These are phyloP conservation scores for Botrytis elliptica DNA, from an alignment of 2,329 filamentous ascomycete species.

Conservation along the genomic window DNA sequence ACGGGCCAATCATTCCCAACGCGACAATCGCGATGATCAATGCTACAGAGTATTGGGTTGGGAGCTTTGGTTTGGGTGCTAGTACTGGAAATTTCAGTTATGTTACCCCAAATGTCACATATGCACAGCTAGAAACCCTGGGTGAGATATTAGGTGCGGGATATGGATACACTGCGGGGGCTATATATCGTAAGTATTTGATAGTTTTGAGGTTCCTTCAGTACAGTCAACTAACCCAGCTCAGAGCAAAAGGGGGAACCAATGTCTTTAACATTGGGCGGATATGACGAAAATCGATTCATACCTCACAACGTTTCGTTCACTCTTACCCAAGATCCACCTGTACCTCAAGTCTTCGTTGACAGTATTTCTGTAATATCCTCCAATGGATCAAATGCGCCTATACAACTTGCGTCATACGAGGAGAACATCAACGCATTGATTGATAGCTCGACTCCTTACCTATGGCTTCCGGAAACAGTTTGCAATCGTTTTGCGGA, in stretches of 20 bases:
- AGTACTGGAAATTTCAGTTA: slow-evolving; percentile 52
- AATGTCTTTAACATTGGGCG: slow-evolving; percentile 65
- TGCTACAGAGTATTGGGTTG: slow-evolving; percentile 54
- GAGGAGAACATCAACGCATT: slow-evolving; percentile 33
- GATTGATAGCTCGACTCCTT: slow-evolving; percentile 64
- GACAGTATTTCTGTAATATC: slow-evolving; percentile 33
- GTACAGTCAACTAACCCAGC: slow-evolving; percentile 34
- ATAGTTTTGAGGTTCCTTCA: not conserved
- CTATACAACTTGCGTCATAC: slow-evolving; percentile 28
- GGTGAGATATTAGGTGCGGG: slow-evolving; percentile 59
- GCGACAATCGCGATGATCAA: slow-evolving; percentile 48
- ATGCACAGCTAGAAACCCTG: slow-evolving; percentile 37
- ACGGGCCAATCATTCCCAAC: slow-evolving; percentile 42
- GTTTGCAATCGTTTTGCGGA: slow-evolving; percentile 65
- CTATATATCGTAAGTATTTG: slow-evolving; percentile 60
- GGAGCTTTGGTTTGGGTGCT: slow-evolving; percentile 57
- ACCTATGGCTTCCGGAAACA: slow-evolving; percentile 59
- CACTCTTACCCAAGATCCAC: slow-evolving; percentile 50
- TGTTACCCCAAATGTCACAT: slow-evolving; percentile 37
- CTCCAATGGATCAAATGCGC: slow-evolving; percentile 45
- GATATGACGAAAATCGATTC: slow-evolving; percentile 65
- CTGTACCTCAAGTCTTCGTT: slow-evolving; percentile 42
- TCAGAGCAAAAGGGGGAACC: slow-evolving; percentile 46
- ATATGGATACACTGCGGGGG: slow-evolving; percentile 74
- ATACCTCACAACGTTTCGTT: slow-evolving; percentile 61